phyloP scores from a whole-genome alignment of 768 basidiomycete genomes.

The Pleurotus djamor region DNA sequence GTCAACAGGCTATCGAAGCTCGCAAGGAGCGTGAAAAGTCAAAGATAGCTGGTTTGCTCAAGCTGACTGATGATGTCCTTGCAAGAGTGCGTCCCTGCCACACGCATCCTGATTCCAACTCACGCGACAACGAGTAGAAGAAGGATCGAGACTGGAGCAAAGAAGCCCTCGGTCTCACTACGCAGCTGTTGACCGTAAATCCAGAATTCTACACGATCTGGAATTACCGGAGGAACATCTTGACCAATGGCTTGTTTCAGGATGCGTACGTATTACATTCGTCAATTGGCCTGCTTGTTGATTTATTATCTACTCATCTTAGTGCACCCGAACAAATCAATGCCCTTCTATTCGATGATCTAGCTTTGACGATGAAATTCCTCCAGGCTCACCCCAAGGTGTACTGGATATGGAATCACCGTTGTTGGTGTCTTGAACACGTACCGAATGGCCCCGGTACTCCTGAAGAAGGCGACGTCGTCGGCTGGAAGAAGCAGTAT shows the following conservation, averaged over 20 bases:
- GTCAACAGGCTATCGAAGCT: slow-evolving; percentile 60
- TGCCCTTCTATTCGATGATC: slow-evolving; percentile 63
- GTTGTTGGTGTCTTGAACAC: slow-evolving; percentile 90
- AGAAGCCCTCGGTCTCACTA: slow-evolving; percentile 79
- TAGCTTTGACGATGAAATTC: slow-evolving; percentile 77
- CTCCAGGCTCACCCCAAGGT: slow-evolving; percentile 90
- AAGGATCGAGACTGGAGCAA: slow-evolving; percentile 61
- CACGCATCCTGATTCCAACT: background rate
- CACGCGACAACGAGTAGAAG: slow-evolving; percentile 50
- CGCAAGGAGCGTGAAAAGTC: slow-evolving; percentile 68
- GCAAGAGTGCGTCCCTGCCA: slow-evolving; percentile 45
- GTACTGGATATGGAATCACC: slow-evolving; percentile 99
- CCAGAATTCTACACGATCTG: slow-evolving; percentile 97
- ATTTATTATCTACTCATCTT: background rate
- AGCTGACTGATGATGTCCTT: slow-evolving; percentile 62
- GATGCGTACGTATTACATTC: slow-evolving; percentile 41
- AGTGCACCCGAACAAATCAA: slow-evolving; percentile 67
- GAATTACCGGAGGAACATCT: slow-evolving; percentile 88
- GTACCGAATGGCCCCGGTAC: slow-evolving; percentile 71
- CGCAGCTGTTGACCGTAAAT: slow-evolving; percentile 74
- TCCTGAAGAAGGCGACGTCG: slow-evolving; percentile 36
- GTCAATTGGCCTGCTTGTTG: too few relatives aligned
- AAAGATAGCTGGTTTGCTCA: slow-evolving; percentile 75
- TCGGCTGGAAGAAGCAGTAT: slow-evolving; percentile 73
- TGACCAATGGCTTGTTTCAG: slow-evolving; percentile 70